Base-by-base conservation (phyloP, 2,329 filamentous ascomycete genomes). In the Colletotrichum simmondsii region DNA sequence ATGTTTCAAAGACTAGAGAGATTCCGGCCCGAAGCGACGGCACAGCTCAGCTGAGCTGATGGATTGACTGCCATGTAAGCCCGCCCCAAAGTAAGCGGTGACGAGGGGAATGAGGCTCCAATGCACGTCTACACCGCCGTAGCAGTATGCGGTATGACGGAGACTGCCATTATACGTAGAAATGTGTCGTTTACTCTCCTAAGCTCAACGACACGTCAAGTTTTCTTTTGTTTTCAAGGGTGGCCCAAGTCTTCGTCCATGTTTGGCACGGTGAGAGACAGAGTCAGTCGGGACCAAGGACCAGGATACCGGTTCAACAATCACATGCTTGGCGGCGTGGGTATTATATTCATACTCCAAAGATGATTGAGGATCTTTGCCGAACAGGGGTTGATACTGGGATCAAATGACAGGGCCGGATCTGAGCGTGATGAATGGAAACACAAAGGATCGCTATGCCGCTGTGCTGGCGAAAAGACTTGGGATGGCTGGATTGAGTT, bases 401-500 rank as follows among this genome's bases (percentile, higher is more conserved):
- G 57, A 58, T 62, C 30, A 30, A 30, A 42, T 65, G 67, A 32
- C 24, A n/a, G 53, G n/a, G n/a, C 12, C 54, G n/a, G 28, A 52
- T 56, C 63, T n/a, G 63, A 49, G 63, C 32, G 52, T n/a, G n/a
- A 59, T 37, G 16, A 35, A 22, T 56, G 62, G 49, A 22, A 28
- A 28, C 49, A 49, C 42, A n/a, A n/a, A 49, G 42, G 8, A 49
- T n/a, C 42, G 42, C 42, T n/a, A 49, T 49, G 42, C 42, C 42
- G 42, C 7, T 19, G 42, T 49, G 61, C 8, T 4, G 53, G 52
- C 28, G 7, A 52, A 61, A 42, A 28, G 52, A 22, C 30, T 53
- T 49, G 46, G 69, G 52, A 28, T 16, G 52, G 62, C 30, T 42
- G 60, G 60, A 70, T 70, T 72, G 66, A 61, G 60, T 70, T 72